Percentiles rank a stretch among this genome's conserved stretches.
These are phyloP conservation scores for Lachnellula willkommii DNA, from an alignment of 2,329 filamentous ascomycete species.

Conservation along the genomic window DNA sequence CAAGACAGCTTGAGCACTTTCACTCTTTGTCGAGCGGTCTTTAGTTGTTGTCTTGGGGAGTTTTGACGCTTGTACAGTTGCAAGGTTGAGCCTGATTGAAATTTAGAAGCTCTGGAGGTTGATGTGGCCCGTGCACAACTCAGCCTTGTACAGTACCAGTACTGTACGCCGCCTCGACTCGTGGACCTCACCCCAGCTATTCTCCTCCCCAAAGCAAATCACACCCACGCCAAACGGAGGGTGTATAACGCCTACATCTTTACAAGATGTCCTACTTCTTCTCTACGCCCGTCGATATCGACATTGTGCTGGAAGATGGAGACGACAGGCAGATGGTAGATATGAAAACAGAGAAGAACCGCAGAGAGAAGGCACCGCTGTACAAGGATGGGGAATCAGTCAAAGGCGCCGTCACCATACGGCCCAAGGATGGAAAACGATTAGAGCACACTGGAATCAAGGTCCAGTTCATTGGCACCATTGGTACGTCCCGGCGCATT, in stretches of 20 bases:
- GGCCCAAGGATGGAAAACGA: constrained; percentile 96
- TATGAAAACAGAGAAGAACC: constrained; percentile 97
- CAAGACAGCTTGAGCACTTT: constrained; percentile 1
- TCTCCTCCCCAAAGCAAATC: neutral
- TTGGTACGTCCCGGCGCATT: constrained; percentile 54
- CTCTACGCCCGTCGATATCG: constrained; percentile 96
- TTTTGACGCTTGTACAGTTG: neutral
- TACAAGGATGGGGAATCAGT: constrained; percentile 99
- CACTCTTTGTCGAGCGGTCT: neutral
- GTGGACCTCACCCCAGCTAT: neutral
- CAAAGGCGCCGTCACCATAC: constrained; percentile 88
- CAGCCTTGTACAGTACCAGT: constrained; percentile 14
- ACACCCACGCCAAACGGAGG: neutral
- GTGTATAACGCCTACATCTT: neutral
- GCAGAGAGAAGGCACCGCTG: constrained; percentile 89
- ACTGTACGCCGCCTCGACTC: neutral
- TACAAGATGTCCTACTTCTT: constrained; percentile 89
- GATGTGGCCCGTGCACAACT: neutral
- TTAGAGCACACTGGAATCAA: constrained; percentile 99
- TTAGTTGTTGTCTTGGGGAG: neutral
- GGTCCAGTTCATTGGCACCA: constrained; percentile 98
- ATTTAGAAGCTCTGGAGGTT: neutral
- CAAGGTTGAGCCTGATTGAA: neutral
- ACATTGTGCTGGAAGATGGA: constrained; percentile 92
- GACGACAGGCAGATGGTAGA: constrained; percentile 95